Evolutionary conservation across 148 eudicot genomes (phyloP).

Genomic region (Fagopyrum esculentum): DNA sequence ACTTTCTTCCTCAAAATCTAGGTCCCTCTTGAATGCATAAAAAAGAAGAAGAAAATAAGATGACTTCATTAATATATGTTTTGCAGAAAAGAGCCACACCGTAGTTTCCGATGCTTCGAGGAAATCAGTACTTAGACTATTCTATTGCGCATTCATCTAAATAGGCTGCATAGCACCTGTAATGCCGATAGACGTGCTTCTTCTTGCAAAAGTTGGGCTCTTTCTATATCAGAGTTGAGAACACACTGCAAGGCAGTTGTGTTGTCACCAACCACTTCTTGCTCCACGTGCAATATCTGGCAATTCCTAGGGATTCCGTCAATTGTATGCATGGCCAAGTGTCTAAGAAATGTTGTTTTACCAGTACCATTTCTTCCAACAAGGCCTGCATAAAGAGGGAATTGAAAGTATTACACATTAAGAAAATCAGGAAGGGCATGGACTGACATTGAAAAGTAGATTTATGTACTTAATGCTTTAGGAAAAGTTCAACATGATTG

Average conservation of each 20-base stretch:
- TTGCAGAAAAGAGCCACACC: neutral
- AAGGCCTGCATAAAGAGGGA: constrained; percentile 50
- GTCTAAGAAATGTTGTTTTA: constrained; percentile 93
- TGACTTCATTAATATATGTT: neutral
- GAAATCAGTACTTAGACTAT: neutral
- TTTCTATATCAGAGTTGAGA: constrained; percentile 76
- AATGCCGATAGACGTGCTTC: constrained; percentile 59
- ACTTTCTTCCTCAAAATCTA: constrained; percentile 47
- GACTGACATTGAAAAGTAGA: neutral
- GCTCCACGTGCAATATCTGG: constrained; percentile 96
- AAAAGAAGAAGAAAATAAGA: constrained; percentile 15
- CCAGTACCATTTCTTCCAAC: constrained; percentile 99
- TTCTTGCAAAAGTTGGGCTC: constrained; percentile 78
- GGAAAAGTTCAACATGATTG: neutral
- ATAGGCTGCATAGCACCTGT: constrained; percentile 45
- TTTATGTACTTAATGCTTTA: neutral
- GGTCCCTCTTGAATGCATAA: constrained; percentile 42
- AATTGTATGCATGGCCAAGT: constrained; percentile 94
- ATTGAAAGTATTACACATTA: neutral
- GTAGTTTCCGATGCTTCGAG: neutral
- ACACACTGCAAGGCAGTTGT: constrained; percentile 90
- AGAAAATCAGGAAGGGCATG: neutral
- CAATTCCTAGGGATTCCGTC: constrained; percentile 95
- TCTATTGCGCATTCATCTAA: neutral
- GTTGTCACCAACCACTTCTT: constrained; percentile 92